phyloP scores from a whole-genome alignment of 257 asterid genomes.

The Apocynum venetum region DNA sequence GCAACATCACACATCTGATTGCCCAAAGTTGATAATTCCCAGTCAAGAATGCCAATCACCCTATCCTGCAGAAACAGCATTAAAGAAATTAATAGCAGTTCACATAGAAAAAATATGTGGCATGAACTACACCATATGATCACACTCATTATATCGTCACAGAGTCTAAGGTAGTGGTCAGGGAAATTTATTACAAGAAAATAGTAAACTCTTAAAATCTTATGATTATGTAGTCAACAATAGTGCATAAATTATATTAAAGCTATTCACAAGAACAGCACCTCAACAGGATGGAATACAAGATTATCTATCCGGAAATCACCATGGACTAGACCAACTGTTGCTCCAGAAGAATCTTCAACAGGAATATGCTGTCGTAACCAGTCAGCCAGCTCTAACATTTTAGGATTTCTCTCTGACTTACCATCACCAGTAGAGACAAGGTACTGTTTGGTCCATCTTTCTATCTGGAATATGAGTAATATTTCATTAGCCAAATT shows the following conservation, averaged over 20 bases:
- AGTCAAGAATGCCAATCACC: conserved; percentile 91
- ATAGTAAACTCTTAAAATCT: neutral
- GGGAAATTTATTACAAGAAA: neutral
- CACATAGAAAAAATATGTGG: neutral
- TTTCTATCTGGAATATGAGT: conserved; percentile 63
- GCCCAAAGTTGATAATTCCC: conserved; percentile 95
- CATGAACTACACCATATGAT: neutral
- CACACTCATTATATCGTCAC: neutral
- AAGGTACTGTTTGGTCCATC: conserved; percentile 92
- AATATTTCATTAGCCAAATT: conserved; percentile 13
- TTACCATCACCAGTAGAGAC: conserved; percentile 83
- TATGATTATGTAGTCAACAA: neutral
- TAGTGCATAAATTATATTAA: neutral
- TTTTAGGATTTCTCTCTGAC: conserved; percentile 78
- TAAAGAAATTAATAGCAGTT: conserved; percentile 2
- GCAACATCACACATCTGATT: conserved; percentile 99
- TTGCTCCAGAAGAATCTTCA: conserved; percentile 86
- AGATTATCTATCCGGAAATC: conserved; percentile 94
- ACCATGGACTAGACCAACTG: conserved; percentile 93
- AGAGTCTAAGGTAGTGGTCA: neutral
- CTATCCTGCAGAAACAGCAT: conserved; percentile 60
- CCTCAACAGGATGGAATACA: conserved; percentile 97
- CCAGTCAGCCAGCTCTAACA: conserved; percentile 84
- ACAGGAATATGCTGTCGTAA: conserved; percentile 70
- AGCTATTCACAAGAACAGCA: conserved; percentile 24